These are phyloP conservation scores for Blastobotrys muscicola DNA, from an alignment of 805 yeast genomes.

Conservation along the genomic window DNA sequence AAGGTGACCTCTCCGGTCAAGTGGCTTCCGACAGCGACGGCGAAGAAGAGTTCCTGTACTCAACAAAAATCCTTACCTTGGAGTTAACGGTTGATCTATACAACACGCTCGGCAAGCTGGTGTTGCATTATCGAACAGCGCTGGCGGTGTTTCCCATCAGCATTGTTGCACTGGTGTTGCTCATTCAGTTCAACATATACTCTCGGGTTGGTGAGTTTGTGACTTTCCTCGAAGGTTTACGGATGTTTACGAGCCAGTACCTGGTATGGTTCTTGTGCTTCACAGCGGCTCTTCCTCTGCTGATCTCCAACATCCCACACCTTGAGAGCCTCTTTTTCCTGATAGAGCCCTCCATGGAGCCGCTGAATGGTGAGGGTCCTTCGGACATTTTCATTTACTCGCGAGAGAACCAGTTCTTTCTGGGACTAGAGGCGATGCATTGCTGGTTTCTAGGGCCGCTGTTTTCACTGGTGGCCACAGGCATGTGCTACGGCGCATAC, in stretches of 20 bases:
- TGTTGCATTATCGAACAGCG: conserved; percentile 68
- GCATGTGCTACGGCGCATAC: conserved; percentile 14
- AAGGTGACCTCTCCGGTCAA: conserved; percentile 7
- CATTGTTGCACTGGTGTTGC: conserved; percentile 41
- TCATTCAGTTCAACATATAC: conserved; percentile 46
- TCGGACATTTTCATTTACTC: conserved; percentile 17
- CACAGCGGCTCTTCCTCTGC: conserved; percentile 13
- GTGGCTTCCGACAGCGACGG: conserved; percentile 3
- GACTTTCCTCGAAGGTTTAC: conserved; percentile 39
- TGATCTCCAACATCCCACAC: conserved; percentile 14
- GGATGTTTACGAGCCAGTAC: conserved; percentile 25
- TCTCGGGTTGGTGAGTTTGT: conserved; percentile 32
- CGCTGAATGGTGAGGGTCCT: conserved; percentile 17
- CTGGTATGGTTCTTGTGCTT: conserved; percentile 27
- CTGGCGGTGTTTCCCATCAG: conserved; percentile 62
- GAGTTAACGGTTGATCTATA: conserved; percentile 37
- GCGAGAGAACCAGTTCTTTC: conserved; percentile 27
- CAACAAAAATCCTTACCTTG: background rate
- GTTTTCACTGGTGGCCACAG: conserved; percentile 39
- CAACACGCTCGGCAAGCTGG: conserved; percentile 56
- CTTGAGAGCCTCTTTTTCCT: conserved; percentile 20
- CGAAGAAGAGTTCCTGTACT: background rate
- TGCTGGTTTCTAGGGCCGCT: conserved; percentile 53
- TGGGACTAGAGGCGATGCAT: conserved; percentile 54
- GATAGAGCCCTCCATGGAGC: conserved; percentile 41